Conservation (phyloP, 306 rosid species). For the Vigna angularis region DNA sequence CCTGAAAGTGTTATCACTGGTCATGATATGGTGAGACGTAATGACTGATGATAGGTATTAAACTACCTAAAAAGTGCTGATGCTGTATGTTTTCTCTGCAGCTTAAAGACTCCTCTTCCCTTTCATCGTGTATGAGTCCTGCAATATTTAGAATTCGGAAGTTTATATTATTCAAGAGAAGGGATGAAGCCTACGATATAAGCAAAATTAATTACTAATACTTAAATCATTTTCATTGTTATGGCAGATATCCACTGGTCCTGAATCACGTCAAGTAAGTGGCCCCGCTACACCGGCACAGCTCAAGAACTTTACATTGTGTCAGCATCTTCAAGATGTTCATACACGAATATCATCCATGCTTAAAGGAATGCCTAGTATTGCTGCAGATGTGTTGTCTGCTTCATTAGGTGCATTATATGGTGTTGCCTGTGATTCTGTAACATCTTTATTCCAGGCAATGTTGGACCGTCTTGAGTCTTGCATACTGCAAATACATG, state of each 20-base stretch:
- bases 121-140: background rate
- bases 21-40: conserved; percentile 33
- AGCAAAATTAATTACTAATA: conserved; percentile 26
- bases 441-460: conserved; percentile 89
- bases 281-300: conserved; percentile 95
- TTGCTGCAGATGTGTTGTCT: conserved; percentile 92
- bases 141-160: conserved; percentile 13
- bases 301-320: conserved; percentile 83
- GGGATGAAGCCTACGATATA: conserved; percentile 1
- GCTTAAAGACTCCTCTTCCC: background rate
- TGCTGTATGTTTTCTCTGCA: conserved; percentile 12
- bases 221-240: conserved; percentile 40
- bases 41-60: background rate
- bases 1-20: conserved; percentile 20
- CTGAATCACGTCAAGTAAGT: conserved; percentile 92
- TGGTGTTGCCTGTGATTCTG: conserved; percentile 95
- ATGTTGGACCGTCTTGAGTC: conserved; percentile 97
- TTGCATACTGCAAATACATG: conserved; percentile 92
- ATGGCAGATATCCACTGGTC: conserved; percentile 94
- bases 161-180: conserved; percentile 14
- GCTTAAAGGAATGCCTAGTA: conserved; percentile 76
- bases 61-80: conserved; percentile 5
- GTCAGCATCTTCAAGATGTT: conserved; percentile 95
- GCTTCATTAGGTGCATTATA: conserved; percentile 88
- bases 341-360: conserved; percentile 75